These are phyloP conservation scores for Sporothrix variecibatus DNA, from an alignment of 2,329 filamentous ascomycete species.

Conservation along the genomic window DNA sequence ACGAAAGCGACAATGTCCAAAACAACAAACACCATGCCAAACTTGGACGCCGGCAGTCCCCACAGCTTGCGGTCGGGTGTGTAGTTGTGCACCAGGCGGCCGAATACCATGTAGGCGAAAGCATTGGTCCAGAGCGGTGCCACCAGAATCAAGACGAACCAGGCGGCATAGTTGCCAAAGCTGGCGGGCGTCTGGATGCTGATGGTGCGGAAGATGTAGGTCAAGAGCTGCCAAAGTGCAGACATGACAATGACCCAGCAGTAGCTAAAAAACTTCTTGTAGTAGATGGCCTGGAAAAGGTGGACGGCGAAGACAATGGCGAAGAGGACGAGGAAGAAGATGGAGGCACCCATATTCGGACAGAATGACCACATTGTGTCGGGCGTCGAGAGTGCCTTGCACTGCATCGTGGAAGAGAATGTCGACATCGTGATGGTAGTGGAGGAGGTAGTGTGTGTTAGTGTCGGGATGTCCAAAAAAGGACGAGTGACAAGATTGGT, in stretches of 20 bases:
- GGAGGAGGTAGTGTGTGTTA: background rate
- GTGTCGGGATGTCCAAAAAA: background rate
- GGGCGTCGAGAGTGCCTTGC: constrained; percentile 15
- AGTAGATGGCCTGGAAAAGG: constrained; percentile 20
- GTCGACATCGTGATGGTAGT: background rate
- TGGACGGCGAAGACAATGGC: constrained; percentile 9
- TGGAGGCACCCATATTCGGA: constrained; percentile 20
- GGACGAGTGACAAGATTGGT: background rate
- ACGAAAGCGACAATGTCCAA: constrained; percentile 51
- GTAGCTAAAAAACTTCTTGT: constrained; percentile 24
- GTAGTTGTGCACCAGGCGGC: constrained; percentile 44
- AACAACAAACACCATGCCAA: constrained; percentile 50
- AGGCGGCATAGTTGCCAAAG: constrained; percentile 36
- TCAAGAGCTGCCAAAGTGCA: constrained; percentile 39
- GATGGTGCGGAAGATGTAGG: constrained; percentile 31
- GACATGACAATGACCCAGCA: constrained; percentile 46
- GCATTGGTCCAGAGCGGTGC: constrained; percentile 50
- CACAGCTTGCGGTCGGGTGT: constrained; percentile 40
- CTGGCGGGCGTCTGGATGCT: constrained; percentile 44
- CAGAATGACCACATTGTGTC: constrained; percentile 29
- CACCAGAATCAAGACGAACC: constrained; percentile 44
- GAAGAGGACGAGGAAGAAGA: constrained; percentile 25
- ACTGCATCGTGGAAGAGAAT: background rate
- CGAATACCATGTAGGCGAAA: constrained; percentile 49
- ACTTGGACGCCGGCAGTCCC: constrained; percentile 38